Base-by-base conservation (phyloP, 768 basidiomycete species). In the Lactarius tabidus region DNA sequence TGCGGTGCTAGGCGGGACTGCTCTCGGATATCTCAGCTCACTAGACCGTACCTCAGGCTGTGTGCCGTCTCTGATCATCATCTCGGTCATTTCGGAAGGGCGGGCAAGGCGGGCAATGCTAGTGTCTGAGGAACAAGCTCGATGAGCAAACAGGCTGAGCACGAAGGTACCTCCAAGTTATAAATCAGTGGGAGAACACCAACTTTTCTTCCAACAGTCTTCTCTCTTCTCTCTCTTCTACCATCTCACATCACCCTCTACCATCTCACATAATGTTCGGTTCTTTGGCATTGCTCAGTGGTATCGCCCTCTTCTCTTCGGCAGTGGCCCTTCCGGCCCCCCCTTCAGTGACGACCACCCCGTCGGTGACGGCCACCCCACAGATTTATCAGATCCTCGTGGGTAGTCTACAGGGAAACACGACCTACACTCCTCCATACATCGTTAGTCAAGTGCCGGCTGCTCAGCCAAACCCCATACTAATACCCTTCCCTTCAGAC, bases 261-360 rank as follows among this genome's bases (percentile, higher is more conserved):
- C 39, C 2, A 33, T 51, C 43, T 60, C 2, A 33, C 10, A 26
- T 56, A 33, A 66, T 68, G 45, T 48, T 66, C 23, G 15, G 9
- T 3, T 29, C 55, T 7, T 8, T 55, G 26, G 29, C 38, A 15
- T 53, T 67, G 41, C 15, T 62, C 55, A 15, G 51, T 1, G 51
- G 53, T 20, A 18, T 67, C 20, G 33, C 41, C 20, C 20, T 64
- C 20, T 48, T 67, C 57, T 60, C 62, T 12, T 57, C 62, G 1
- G 58, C 35, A 6, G 61, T 10, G 59, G 28, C 18, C 39, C 1
- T 33, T 26, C 6, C 39, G 45, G 39, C 38, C 58, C 8, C 39
- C 64, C 43, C 3, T 62, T 67, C 57, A 57, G 68, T 29, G 59
- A 63, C 20, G 35, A 52, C 33, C 33, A 33, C 3, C 33, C 33